Percentiles rank a stretch among this genome's conserved stretches.
These are phyloP conservation scores for Alternaria ventricosa DNA, from an alignment of 2,329 filamentous ascomycete species.

Conservation along the genomic window DNA sequence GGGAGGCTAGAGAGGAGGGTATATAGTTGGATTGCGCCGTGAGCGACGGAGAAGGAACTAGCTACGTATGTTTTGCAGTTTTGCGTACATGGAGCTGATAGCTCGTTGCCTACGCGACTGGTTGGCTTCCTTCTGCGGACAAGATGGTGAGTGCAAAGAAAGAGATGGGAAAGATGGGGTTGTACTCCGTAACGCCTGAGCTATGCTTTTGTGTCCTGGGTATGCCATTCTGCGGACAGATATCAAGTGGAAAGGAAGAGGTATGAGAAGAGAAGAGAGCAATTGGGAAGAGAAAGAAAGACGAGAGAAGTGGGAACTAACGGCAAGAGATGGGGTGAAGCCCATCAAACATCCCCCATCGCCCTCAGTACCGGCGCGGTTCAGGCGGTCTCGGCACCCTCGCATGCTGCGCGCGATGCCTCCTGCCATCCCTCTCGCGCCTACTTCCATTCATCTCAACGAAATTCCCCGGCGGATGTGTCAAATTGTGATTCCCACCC, in stretches of 20 bases:
- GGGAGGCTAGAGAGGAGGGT: background rate
- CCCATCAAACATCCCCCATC: background rate
- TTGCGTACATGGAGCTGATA: background rate
- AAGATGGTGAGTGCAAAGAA: too few relatives aligned
- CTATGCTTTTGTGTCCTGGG: constrained; percentile 11
- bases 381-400: constrained; percentile 2
- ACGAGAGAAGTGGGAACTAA: background rate
- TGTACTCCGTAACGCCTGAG: constrained; percentile 2
- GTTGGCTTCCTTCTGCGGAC: background rate
- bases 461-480: constrained; percentile 24
- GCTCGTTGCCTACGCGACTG: background rate
- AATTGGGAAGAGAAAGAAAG: background rate
- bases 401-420: constrained; percentile 22
- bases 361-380: constrained; percentile 4
- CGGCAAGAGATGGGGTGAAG: background rate
- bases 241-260: background rate
- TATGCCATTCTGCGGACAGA: constrained; percentile 11
- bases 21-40: background rate
- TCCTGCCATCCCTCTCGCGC: constrained; percentile 12
- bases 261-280: background rate
- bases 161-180: background rate
- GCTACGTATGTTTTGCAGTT: background rate
- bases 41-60: background rate
- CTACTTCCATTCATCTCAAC: constrained; percentile 20
- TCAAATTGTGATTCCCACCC: constrained; percentile 38